These are phyloP conservation scores for Candida oleophila DNA, from an alignment of 805 yeast genomes.

Conservation along the genomic window DNA sequence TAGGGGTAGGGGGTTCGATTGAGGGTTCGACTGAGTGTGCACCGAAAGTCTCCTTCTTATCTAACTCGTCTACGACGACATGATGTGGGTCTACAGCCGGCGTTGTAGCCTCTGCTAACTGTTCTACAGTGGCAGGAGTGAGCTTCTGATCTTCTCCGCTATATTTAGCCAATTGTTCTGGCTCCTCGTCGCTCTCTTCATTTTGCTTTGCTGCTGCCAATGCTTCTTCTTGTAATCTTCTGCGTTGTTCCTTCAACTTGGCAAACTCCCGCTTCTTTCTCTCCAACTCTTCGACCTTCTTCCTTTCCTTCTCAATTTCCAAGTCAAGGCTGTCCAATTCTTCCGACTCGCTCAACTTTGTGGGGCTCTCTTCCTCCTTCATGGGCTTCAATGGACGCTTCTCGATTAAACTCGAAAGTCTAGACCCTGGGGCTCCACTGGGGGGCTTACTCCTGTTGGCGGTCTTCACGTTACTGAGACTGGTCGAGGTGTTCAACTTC, in stretches of 20 bases:
- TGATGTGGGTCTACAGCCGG: constrained; percentile 20
- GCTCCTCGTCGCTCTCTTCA: background rate
- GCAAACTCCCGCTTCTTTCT: constrained; percentile 35
- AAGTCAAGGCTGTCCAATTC: constrained; percentile 27
- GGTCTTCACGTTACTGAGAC: constrained; percentile 1
- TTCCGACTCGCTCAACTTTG: constrained; percentile 4
- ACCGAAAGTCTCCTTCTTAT: constrained; percentile 11
- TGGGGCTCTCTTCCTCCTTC: constrained; percentile 10
- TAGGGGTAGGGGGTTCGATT: constrained; percentile 3
- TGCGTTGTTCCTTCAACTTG: constrained; percentile 24
- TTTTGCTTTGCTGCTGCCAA: constrained; percentile 7
- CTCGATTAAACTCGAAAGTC: constrained; percentile 13
- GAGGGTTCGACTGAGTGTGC: constrained; percentile 6
- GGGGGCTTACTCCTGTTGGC: background rate
- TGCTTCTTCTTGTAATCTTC: constrained; percentile 24
- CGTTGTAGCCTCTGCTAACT: constrained; percentile 1
- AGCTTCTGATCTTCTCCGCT: background rate
- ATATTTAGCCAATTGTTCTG: background rate
- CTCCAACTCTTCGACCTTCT: constrained; percentile 37
- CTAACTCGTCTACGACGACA: constrained; percentile 25
- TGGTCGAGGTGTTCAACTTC: constrained; percentile 3
- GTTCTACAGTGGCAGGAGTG: background rate
- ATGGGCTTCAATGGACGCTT: constrained; percentile 13
- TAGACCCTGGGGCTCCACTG: constrained; percentile 8
- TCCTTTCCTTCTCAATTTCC: constrained; percentile 40